These are phyloP conservation scores for Oxytropis ochrocephala DNA, from an alignment of 306 rosid genomes.

Conservation along the genomic window DNA sequence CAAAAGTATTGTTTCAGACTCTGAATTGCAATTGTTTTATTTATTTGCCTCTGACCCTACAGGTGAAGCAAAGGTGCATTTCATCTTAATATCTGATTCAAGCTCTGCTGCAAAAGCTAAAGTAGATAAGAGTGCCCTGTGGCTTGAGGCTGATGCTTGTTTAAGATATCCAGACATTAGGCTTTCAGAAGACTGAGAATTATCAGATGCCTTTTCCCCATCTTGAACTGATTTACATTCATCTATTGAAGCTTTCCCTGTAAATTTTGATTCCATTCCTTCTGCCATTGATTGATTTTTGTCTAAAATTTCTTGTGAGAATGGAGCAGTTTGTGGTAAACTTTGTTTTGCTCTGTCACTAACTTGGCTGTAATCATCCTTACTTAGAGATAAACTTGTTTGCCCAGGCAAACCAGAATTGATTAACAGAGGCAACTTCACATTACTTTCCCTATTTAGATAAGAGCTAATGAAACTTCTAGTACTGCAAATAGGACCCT, in stretches of 20 bases:
- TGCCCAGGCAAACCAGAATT: conserved; percentile 17
- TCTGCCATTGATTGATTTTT: conserved; percentile 26
- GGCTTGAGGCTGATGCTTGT: conserved; percentile 39
- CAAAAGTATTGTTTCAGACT: conserved; percentile 18
- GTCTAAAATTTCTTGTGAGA: conserved; percentile 20
- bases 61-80: conserved; percentile 10
- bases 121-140: conserved; percentile 56
- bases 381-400: neutral
- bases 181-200: conserved; percentile 35
- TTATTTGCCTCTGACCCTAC: conserved; percentile 4
- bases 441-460: conserved; percentile 15
- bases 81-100: conserved; percentile 42
- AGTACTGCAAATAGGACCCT: conserved; percentile 31
- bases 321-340: conserved; percentile 17
- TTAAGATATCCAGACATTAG: conserved; percentile 34
- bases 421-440: conserved; percentile 7
- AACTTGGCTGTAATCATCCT: conserved; percentile 16
- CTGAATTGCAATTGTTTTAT: conserved; percentile 5
- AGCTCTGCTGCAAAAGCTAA: conserved; percentile 67
- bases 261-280: conserved; percentile 23
- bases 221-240: conserved; percentile 25
- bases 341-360: conserved; percentile 19
- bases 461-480: conserved; percentile 27
- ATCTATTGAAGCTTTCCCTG: conserved; percentile 28
- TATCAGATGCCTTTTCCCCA: conserved; percentile 16